phyloP scores from a whole-genome alignment of 305 asterid species.

The Solanum aculeatissimum region DNA sequence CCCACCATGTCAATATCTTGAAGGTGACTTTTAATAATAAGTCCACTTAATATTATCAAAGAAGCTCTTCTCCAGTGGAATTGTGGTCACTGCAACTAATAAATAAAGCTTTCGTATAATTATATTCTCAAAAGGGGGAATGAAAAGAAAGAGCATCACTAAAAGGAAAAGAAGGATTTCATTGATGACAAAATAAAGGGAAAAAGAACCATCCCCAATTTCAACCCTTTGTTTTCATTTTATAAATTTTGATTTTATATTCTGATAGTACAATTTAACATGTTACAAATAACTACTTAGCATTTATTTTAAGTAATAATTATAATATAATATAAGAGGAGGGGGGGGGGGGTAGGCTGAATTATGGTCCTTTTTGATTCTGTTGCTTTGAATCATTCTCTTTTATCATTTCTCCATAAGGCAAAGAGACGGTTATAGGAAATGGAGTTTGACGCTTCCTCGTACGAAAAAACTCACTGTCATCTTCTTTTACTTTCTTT shows the following conservation, averaged over 20 bases:
- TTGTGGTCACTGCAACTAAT: constrained; percentile 49
- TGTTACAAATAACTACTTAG: not conserved
- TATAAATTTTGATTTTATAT: too few species aligned
- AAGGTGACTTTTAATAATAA: not conserved
- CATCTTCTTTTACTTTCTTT: constrained; percentile 1
- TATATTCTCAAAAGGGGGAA: constrained; percentile 29
- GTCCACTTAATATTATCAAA: not conserved
- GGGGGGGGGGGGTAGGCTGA: not conserved
- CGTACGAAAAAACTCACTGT: constrained; percentile 23
- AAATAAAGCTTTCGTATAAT: constrained; percentile 22
- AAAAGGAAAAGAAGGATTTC: constrained; percentile 33
- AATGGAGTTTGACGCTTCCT: constrained; percentile 70
- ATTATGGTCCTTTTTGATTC: constrained; percentile 14
- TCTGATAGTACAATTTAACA: not conserved
- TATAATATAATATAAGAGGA: too few species aligned
- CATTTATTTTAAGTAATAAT: too few species aligned
- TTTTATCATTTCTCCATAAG: constrained; percentile 31
- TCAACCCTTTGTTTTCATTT: not conserved
- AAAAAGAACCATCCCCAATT: not conserved
- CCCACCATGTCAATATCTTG: not conserved
- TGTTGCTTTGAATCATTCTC: constrained; percentile 33
- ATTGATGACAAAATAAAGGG: constrained; percentile 23
- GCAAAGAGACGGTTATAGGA: constrained; percentile 29
- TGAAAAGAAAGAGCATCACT: constrained; percentile 43
- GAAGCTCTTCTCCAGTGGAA: constrained; percentile 24